Evolutionary conservation across 768 basidiomycete genomes (phyloP), one percentile per base, ranked within the genome.

Genomic region (Lactarius pseudohatsudake): DNA sequence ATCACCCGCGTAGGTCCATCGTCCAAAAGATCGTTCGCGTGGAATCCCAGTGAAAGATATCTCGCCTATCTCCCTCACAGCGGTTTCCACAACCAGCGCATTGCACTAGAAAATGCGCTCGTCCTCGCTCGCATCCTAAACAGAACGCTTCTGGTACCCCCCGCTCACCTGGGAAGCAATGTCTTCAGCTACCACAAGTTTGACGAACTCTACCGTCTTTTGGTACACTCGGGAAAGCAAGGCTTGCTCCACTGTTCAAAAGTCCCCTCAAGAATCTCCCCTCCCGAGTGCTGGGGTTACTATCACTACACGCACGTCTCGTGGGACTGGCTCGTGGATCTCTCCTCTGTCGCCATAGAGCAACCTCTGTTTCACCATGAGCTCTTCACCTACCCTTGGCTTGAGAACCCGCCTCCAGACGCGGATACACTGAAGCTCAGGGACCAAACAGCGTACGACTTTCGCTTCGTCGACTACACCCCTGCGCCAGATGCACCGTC

Each of bases 51-150:
- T 22, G 80, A 80, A 67, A 78, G 74, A 61, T 94, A 83, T 74
- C 76, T 94, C 22, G 81, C 90, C 22, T 94, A 91, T 74, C 80
- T 94, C 22, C 91, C 92, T 15, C 91, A 94, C 74, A 91, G 89
- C 68, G 90, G 91, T 3, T 89, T 91, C 70, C 90, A 94, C 76
- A 94, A 92, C 75, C 91, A 94, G 77, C 87, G 91, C 40, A 92
- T 94, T 69, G 87, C 90, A 20, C 82, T 94, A 67, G 90, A 94
- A 77, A 94, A 94, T 72, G 92, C 90, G 3, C 81, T 93, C 22
- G 79, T 87, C n/a, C 82, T 94, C 59, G 81, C 91, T 1, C 79
- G 77, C 66, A 74, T 89, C 36, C 82, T 92, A 66, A 87, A 89
- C 77, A 87, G 91, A 66, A 94, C 91, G 13, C 80, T 94, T 38